Evolutionary conservation across 2,329 filamentous ascomycete genomes (phyloP).

Genomic region (Cladosporium sp.): DNA sequence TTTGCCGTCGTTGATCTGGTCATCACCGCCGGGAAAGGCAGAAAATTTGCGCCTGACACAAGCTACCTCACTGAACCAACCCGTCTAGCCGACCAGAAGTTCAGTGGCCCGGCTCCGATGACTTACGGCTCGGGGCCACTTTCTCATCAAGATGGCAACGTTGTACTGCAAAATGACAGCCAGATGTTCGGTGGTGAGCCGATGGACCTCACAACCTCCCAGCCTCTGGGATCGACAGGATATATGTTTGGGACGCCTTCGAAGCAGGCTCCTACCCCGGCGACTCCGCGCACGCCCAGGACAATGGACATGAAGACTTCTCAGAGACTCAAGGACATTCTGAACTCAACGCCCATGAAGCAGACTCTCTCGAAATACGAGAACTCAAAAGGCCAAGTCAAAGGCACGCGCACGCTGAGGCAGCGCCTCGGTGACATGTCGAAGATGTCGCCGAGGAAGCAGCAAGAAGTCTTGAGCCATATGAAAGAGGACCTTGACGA

Average conservation of each 20-base stretch:
- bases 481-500: constrained; percentile 19
- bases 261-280: background rate
- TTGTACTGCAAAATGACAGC: background rate
- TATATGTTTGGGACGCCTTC: background rate
- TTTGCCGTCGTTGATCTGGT: constrained; percentile 35
- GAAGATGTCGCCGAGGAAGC: constrained; percentile 23
- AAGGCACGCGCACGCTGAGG: constrained; percentile 20
- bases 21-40: constrained; percentile 31
- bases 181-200: background rate
- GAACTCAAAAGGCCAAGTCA: constrained; percentile 17
- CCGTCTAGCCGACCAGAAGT: constrained; percentile 22
- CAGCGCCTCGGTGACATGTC: constrained; percentile 24
- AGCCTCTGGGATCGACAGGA: background rate
- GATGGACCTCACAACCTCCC: background rate
- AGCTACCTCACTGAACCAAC: constrained; percentile 26
- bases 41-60: constrained; percentile 28
- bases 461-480: constrained; percentile 13
- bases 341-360: background rate
- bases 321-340: background rate
- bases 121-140: background rate
- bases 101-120: background rate
- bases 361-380: background rate
- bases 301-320: background rate
- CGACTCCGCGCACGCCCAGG: background rate
- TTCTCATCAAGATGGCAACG: background rate